Conservation (phyloP, 2,329 filamentous ascomycete genomes). For the Calonectria naviculata region DNA sequence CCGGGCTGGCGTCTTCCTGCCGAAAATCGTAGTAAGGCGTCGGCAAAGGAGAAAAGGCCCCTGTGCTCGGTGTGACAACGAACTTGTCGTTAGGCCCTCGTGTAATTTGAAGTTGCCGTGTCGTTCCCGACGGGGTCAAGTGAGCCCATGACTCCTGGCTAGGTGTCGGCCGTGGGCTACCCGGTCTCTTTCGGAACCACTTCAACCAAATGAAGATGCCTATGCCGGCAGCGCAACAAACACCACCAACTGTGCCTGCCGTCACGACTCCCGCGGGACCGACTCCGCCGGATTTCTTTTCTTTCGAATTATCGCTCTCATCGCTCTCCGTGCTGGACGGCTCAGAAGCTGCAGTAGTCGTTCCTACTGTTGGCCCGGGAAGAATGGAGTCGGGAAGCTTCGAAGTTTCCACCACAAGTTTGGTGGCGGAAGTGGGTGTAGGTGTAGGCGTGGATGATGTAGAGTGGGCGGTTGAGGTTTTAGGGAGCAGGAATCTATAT, state of each 20-base stretch:
- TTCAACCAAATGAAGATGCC: constrained; percentile 40
- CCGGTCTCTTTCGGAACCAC: constrained; percentile 35
- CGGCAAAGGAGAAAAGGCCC: constrained; percentile 31
- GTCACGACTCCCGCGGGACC: constrained; percentile 35
- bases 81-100: constrained; percentile 41
- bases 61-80: constrained; percentile 36
- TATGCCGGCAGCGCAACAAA: constrained; percentile 34
- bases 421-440: background rate
- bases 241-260: constrained; percentile 36
- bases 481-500: constrained; percentile 33
- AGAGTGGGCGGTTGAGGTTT: constrained; percentile 18
- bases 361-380: constrained; percentile 19
- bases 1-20: constrained; percentile 25
- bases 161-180: background rate
- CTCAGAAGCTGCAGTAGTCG: constrained; percentile 19
- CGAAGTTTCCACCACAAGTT: constrained; percentile 32
- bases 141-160: constrained; percentile 32
- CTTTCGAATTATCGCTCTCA: background rate
- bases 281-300: constrained; percentile 17
- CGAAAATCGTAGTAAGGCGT: background rate
- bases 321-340: constrained; percentile 13
- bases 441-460: background rate
- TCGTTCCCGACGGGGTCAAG: constrained; percentile 28
- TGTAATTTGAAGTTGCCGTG: constrained; percentile 32
- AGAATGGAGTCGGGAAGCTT: constrained; percentile 20